A percentile compares a stretch with the other conserved stretches of the same genome.
Evolutionary conservation across 805 yeast genomes (phyloP).

Genomic region (Millerozyma acaciae): DNA sequence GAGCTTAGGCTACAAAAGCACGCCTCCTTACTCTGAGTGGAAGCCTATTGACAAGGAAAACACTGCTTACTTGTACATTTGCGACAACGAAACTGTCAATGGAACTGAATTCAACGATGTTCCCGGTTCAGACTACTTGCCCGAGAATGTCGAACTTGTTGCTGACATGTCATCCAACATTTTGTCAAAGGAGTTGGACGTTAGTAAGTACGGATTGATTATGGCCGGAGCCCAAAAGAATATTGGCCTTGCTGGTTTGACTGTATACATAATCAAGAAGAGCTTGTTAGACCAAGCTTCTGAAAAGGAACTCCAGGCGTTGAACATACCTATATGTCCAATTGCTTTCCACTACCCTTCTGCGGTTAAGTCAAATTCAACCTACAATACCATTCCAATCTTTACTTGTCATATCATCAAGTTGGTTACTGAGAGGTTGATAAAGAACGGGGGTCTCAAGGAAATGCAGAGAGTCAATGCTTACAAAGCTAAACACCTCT

Average conservation of each 20-base stretch:
- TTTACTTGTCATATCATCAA: conserved; percentile 85
- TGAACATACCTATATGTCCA: conserved; percentile 78
- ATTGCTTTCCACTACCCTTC: conserved; percentile 85
- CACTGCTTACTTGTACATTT: conserved; percentile 80
- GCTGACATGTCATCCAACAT: conserved; percentile 96
- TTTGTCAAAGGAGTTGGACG: conserved; percentile 75
- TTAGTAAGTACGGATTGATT: conserved; percentile 79
- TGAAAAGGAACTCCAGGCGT: conserved; percentile 53
- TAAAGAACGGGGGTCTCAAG: conserved; percentile 68
- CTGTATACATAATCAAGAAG: conserved; percentile 87
- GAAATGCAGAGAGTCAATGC: conserved; percentile 55
- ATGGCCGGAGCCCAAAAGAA: conserved; percentile 99
- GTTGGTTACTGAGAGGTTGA: conserved; percentile 63
- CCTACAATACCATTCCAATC: conserved; percentile 94
- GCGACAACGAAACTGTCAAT: conserved; percentile 96
- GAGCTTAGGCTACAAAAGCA: conserved; percentile 54
- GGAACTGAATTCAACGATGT: conserved; percentile 74
- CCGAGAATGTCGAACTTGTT: conserved; percentile 71
- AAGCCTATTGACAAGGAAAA: conserved; percentile 49
- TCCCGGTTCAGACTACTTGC: conserved; percentile 54
- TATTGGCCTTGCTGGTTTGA: conserved; percentile 94
- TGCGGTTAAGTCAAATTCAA: conserved; percentile 82
- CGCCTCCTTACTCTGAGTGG: conserved; percentile 70
- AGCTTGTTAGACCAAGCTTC: conserved; percentile 63
- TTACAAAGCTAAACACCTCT: conserved; percentile 61